Evolutionary conservation across 2,329 filamentous ascomycete genomes (phyloP), one percentile per base, ranked within the genome.

Genomic region (Talaromyces sp.): DNA sequence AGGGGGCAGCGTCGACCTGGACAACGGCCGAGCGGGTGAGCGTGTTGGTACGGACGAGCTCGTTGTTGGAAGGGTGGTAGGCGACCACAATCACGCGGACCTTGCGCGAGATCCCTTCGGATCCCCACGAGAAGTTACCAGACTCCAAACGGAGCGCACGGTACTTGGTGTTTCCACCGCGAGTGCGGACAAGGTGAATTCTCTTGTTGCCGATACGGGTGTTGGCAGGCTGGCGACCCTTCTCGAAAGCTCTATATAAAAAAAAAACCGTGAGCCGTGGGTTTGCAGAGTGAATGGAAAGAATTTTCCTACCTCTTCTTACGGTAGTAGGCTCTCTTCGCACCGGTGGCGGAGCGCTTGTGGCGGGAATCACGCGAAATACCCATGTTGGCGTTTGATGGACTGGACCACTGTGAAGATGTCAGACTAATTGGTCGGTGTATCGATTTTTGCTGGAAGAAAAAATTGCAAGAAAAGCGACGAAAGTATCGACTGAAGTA

Each of bases 21-120:
- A 99, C 91, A 76, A 99, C 91, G 83, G 94, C 94, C 77, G 91
- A 91, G 85, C 92, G 95, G 86, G 94, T 99, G 80, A 99, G 87
- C 84, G 94, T 97, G 89, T 99, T 99, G 82, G 94, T 99, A 78
- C 94, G 94, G 85, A 99, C 92, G 73, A 99, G 88, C 85, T 99
- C 94, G 91, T 99, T 99, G 92, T 99, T 99, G 80, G 93, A 97
- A 66, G 94, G 95, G 84, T 99, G 95, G 90, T 92, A 99, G 79
- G 88, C 89, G 83, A 99, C 95, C 75, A 85, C 92, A 80, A 99
- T 97, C 80, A 99, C 90, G 85, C 95, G 94, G 82, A 91, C 92
- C 89, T 99, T 99, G 88, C 94, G 93, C 82, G 93, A 90, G 81
- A 92, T 85, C 77, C 93, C 92, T 87, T 99, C 94, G 70, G 92